Base-by-base conservation (phyloP, 2,329 filamentous ascomycete genomes). In the Fusarium circinatum region DNA sequence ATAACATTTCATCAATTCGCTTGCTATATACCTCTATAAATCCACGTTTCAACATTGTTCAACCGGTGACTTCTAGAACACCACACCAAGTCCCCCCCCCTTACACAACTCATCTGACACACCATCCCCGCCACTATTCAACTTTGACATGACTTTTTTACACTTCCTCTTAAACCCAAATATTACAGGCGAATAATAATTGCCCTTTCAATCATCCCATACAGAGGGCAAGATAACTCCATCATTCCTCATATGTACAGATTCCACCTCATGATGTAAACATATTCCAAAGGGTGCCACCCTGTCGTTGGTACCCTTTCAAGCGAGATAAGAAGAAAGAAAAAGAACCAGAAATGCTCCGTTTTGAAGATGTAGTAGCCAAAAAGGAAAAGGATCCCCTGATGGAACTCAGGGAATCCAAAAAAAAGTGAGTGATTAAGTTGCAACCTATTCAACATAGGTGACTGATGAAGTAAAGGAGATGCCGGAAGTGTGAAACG, bases 191-290 rank as follows among this genome's bases (percentile, higher is more conserved):
- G 55, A 55, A 38, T 55, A 65, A 32, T 30, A 49, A 60, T 32
- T 34, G 56, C 58, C 71, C 42, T 45, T 72, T 34, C n/a, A 38
- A 61, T 64, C 55, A 59, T 75, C 26, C 48, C n/a, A 44, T 47
- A 59, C 55, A 67, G 38, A 56, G 63, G 39, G 42, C 42, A 63
- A 62, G 28, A 62, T 55, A 39, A 47, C 55, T 64, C 64, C 65
- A 61, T 65, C 73, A 20, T 66, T 72, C 49, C 52, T 78, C 73
- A 63, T 77, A 78, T 78, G 65, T 78, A 77, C 76, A 78, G 45
- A 54, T 75, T 76, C 73, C 75, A 63, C 68, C 73, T 79, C 77
- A 48, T 79, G 45, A 76, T 77, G 75, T 76, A 63, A 75, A 64
- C 71, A 65, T 75, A 60, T 68, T 62, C 58, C 62, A 66, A 56